Evolutionary conservation across 345 rosid genomes (phyloP).

Genomic region (Gossypium stocksii): DNA sequence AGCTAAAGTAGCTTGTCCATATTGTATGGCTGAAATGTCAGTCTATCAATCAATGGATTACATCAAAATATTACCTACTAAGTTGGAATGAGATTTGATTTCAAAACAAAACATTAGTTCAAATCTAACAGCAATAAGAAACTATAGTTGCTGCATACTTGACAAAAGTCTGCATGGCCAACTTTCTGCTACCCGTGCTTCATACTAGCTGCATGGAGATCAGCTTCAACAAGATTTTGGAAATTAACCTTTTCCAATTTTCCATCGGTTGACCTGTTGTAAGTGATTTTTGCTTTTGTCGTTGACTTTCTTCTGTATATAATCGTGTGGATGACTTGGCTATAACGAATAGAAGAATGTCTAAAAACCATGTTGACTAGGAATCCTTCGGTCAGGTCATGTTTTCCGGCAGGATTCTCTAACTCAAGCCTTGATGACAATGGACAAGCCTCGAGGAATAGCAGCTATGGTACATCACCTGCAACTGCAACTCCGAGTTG

Average conservation of each 20-base stretch:
- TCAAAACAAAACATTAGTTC: no score
- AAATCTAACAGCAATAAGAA: no score
- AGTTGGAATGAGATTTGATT: no score
- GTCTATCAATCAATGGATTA: no score
- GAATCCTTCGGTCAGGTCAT: conserved; percentile 15
- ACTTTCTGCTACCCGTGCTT: no score
- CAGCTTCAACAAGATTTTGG: neutral
- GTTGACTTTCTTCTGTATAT: neutral
- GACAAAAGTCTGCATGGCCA: no score
- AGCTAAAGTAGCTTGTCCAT: no score
- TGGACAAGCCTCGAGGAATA: neutral
- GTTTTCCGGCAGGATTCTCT: conserved; percentile 5
- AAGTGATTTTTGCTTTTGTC: neutral
- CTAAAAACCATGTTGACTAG: neutral
- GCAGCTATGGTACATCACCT: neutral
- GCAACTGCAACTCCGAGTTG: conserved; percentile 3
- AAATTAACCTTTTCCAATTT: neutral
- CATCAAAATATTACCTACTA: no score
- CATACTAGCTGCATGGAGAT: no score
- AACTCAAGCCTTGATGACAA: neutral
- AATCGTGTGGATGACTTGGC: neutral
- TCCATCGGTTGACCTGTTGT: neutral
- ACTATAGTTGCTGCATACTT: no score
- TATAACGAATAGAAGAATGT: neutral
- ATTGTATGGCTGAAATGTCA: no score